phyloP scores from a whole-genome alignment of 805 yeast species.

The Zygosaccharomyces bisporus region DNA sequence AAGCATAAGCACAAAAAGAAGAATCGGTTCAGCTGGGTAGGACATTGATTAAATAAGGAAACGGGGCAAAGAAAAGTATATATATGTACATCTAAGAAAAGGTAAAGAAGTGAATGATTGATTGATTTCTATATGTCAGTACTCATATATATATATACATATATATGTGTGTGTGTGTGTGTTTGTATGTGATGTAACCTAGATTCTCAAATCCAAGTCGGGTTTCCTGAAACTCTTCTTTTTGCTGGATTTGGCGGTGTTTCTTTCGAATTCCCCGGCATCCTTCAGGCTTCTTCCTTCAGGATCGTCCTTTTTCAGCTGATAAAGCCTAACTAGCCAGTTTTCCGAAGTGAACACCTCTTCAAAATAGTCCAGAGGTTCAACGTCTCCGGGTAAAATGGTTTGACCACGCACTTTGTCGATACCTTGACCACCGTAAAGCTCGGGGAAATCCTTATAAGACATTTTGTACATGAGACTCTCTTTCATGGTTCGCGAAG shows the following conservation, averaged over 20 bases:
- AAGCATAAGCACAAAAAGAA: constrained; percentile 31
- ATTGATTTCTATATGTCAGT: constrained; percentile 7
- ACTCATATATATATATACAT: constrained; percentile 4
- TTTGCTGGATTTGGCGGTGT: constrained; percentile 30
- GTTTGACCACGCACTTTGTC: constrained; percentile 90
- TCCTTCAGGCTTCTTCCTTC: constrained; percentile 73
- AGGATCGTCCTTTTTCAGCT: constrained; percentile 82
- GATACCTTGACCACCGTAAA: constrained; percentile 53
- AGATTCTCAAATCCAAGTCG: constrained; percentile 45
- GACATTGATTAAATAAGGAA: too few relatives aligned
- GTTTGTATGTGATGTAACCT: constrained; percentile 4
- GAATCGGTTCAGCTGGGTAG: constrained; percentile 21
- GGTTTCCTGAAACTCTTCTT: constrained; percentile 52
- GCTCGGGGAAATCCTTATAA: constrained; percentile 77
- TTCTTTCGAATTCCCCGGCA: constrained; percentile 52
- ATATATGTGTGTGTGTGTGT: constrained; percentile 5
- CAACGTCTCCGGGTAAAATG: constrained; percentile 50
- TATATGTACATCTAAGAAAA: too few relatives aligned
- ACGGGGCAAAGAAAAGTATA: too few relatives aligned
- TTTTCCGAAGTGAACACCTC: constrained; percentile 95
- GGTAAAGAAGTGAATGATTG: background rate
- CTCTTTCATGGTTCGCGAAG: constrained; percentile 80
- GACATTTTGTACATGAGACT: constrained; percentile 94
- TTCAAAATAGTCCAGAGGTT: constrained; percentile 70
- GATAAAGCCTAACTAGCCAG: constrained; percentile 94